These are phyloP conservation scores for Teratosphaeria nubilosa DNA, from an alignment of 2,329 filamentous ascomycete species.

Conservation along the genomic window DNA sequence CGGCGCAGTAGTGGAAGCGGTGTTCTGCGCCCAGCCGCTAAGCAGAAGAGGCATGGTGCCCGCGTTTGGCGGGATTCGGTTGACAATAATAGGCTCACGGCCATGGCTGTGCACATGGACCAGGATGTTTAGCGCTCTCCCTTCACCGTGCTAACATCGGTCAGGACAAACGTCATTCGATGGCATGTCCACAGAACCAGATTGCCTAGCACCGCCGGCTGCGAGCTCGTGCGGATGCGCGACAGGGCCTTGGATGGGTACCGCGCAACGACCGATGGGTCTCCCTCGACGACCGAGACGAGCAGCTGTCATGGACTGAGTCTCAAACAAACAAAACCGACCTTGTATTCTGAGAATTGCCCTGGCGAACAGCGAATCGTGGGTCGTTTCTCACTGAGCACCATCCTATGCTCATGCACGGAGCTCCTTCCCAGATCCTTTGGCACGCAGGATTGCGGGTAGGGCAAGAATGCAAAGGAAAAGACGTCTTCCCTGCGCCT, in stretches of 20 bases:
- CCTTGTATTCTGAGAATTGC: neutral
- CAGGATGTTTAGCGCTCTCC: neutral
- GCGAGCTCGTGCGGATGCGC: neutral
- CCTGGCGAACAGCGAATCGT: neutral
- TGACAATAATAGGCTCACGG: neutral
- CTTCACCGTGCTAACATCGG: neutral
- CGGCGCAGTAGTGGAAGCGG: neutral
- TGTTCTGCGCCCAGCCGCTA: neutral
- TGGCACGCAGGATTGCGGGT: neutral
- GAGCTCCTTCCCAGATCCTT: neutral
- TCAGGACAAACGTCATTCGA: neutral
- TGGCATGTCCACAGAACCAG: neutral
- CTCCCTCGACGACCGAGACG: neutral
- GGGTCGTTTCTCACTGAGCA: neutral
- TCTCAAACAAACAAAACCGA: neutral
- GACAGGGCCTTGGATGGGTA: neutral
- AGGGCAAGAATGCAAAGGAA: conserved; percentile 1
- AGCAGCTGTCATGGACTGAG: neutral
- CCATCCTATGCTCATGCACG: neutral
- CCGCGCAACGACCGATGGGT: neutral
- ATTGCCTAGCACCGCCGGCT: neutral
- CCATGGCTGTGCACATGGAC: neutral
- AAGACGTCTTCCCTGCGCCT: neutral
- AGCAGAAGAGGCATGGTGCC: neutral
- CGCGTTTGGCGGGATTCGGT: neutral